Evolutionary conservation across 352 stramenopile genomes (phyloP).

Genomic region (Pythium graminicola): DNA sequence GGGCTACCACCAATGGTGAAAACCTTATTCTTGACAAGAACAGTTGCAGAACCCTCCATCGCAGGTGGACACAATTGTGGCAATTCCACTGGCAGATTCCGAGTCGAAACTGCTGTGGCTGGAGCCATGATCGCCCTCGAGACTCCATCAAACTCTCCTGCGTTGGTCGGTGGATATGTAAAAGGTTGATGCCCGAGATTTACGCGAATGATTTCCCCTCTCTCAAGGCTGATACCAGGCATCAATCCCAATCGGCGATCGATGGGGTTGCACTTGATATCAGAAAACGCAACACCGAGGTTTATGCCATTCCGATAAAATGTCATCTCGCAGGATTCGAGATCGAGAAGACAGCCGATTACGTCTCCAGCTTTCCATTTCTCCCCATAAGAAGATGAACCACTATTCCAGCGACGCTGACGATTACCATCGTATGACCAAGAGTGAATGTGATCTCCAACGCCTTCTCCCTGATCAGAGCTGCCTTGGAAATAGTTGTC

Average conservation of each 20-base stretch:
- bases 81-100: conserved; percentile 14
- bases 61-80: conserved; percentile 5
- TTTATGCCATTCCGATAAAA: conserved; percentile 88
- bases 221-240: conserved; percentile 82
- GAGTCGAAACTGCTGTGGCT: conserved; percentile 34
- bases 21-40: conserved; percentile 50
- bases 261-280: conserved; percentile 40
- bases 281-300: conserved; percentile 67
- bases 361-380: conserved; percentile 90
- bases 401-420: conserved; percentile 88
- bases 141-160: conserved; percentile 59
- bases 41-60: conserved; percentile 50
- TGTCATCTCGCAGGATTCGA: conserved; percentile 72
- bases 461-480: conserved; percentile 87
- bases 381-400: conserved; percentile 81
- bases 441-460: conserved; percentile 87
- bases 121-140: conserved; percentile 44
- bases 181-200: conserved; percentile 82
- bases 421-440: conserved; percentile 93
- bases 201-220: conserved; percentile 81
- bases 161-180: conserved; percentile 54
- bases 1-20: conserved; percentile 64
- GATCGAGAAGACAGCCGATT: conserved; percentile 86
- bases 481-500: conserved; percentile 88
- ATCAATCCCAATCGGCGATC: conserved; percentile 67